phyloP scores from a whole-genome alignment of 192 early-diverging fungal genomes.

The Coemansia sp. region DNA sequence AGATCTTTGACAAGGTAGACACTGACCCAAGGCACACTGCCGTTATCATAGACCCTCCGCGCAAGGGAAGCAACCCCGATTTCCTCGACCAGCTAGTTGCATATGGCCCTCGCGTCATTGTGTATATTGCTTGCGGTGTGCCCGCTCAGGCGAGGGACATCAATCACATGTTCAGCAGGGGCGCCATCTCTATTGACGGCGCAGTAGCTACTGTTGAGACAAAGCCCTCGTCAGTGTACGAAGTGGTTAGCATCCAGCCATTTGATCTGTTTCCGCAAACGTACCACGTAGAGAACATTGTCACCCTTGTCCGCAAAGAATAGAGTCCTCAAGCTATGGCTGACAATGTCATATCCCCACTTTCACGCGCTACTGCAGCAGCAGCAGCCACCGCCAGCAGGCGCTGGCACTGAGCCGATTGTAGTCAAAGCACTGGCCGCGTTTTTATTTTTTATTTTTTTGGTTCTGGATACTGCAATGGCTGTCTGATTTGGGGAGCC shows the following conservation, averaged over 20 bases:
- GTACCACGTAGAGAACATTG: constrained; percentile 64
- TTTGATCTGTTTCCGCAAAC: constrained; percentile 79
- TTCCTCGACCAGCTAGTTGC: constrained; percentile 66
- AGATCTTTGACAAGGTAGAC: constrained; percentile 59
- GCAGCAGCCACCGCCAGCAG: too few species aligned
- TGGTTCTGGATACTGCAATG: not conserved
- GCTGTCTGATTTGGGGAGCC: not conserved
- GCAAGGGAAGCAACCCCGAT: constrained; percentile 63
- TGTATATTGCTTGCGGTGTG: constrained; percentile 72
- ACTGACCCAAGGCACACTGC: constrained; percentile 55
- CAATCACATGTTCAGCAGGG: constrained; percentile 48
- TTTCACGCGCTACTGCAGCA: not conserved
- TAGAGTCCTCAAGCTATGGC: constrained; percentile 1
- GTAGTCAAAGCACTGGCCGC: not conserved
- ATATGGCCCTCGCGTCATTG: constrained; percentile 65
- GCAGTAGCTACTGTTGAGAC: not conserved
- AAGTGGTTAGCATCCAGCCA: constrained; percentile 59
- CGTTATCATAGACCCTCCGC: constrained; percentile 72
- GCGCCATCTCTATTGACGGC: constrained; percentile 40
- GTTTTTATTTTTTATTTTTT: too few species aligned
- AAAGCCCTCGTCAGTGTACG: constrained; percentile 56
- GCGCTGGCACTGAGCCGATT: not conserved
- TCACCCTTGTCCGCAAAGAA: constrained; percentile 57
- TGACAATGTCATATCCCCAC: not conserved
- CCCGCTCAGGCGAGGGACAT: constrained; percentile 62